A percentile compares a stretch with the other conserved stretches of the same genome.
Evolutionary conservation across 2,329 filamentous ascomycete genomes (phyloP).

Genomic region (Pestalotiopsis sp.): DNA sequence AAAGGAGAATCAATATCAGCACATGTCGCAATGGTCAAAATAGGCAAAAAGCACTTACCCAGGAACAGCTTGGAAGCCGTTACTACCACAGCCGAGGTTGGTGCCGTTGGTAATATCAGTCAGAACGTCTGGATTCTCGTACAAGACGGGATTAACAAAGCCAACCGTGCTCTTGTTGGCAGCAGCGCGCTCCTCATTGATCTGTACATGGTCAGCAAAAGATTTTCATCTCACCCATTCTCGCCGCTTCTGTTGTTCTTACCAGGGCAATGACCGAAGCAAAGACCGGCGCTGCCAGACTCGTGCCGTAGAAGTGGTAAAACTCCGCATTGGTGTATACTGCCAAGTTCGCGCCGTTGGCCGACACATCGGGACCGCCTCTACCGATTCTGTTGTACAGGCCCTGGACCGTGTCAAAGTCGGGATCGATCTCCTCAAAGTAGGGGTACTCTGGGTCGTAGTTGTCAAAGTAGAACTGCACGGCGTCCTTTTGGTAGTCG

Average conservation of each 20-base stretch:
- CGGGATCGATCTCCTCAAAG: constrained; percentile 3
- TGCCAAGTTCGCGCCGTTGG: constrained; percentile 6
- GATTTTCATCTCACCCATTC: background rate
- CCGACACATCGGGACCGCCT: constrained; percentile 11
- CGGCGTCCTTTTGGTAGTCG: constrained; percentile 40
- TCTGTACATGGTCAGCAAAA: background rate
- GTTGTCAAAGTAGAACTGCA: constrained; percentile 40
- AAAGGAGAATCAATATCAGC: background rate
- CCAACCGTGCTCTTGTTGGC: constrained; percentile 37
- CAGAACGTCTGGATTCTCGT: constrained; percentile 22
- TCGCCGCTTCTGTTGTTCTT: background rate
- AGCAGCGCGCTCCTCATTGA: constrained; percentile 39
- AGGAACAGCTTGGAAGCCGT: constrained; percentile 25
- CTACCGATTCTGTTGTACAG: constrained; percentile 11
- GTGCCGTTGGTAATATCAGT: constrained; percentile 28
- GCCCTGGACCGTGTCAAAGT: constrained; percentile 9
- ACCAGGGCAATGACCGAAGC: constrained; percentile 59
- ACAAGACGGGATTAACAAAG: constrained; percentile 39
- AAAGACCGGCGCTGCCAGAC: constrained; percentile 54
- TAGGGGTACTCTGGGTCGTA: constrained; percentile 9
- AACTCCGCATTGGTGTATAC: constrained; percentile 2
- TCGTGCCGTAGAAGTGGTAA: constrained; percentile 26
- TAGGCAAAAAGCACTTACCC: constrained; percentile 15
- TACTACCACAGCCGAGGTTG: constrained; percentile 30
- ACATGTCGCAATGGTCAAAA: background rate